Evolutionary conservation across 78 protist species (phyloP).

Genomic region (Paratrimastix pyriformis): DNA sequence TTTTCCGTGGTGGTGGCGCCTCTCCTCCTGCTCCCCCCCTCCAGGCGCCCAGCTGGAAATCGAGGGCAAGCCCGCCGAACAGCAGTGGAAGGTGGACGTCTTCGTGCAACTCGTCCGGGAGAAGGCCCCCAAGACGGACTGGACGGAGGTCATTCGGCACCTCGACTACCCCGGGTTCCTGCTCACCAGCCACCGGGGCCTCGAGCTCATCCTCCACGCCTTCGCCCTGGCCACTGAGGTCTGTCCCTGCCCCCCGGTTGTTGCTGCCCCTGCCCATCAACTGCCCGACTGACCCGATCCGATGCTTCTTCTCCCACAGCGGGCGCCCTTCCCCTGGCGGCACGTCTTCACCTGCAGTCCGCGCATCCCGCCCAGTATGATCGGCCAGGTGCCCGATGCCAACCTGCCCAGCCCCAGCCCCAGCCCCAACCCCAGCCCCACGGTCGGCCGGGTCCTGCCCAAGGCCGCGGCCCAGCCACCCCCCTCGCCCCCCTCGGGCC

Average conservation of each 20-base stretch:
- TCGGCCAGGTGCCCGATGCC: no score
- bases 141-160: conserved; percentile 25
- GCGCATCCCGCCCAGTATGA: no score
- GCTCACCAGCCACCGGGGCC: conserved; percentile 4
- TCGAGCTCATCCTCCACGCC: conserved; percentile 10
- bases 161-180: conserved; percentile 30
- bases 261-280: background rate
- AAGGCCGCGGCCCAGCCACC: no score
- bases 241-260: no score
- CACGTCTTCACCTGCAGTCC: conserved; percentile 28
- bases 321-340: conserved; percentile 2
- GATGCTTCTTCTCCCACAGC: background rate
- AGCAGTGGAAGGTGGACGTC: conserved; percentile 30
- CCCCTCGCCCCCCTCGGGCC: no score
- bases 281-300: background rate
- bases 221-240: background rate
- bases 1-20: background rate
- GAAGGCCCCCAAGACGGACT: background rate
- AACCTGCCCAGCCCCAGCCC: no score
- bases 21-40: background rate
- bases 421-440: no score
- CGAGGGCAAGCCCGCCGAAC: background rate
- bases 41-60: background rate
- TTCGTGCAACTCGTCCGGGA: conserved; percentile 18
- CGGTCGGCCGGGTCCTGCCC: no score